Conservation (phyloP, 345 rosid genomes). For the Aegle marmelos region DNA sequence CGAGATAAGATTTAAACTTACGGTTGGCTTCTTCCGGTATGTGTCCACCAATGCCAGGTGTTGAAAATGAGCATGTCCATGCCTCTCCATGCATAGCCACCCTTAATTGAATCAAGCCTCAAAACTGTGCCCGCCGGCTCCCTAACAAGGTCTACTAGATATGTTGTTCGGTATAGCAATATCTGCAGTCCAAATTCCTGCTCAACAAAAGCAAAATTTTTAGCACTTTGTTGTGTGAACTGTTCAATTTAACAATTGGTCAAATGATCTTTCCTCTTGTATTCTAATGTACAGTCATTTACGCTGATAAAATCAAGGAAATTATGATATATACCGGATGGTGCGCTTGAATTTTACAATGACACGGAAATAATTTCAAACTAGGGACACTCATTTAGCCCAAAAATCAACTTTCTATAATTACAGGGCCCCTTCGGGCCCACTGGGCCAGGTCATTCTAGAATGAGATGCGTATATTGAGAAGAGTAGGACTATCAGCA, state of each 20-base stretch:
- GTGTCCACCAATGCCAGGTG: constrained; percentile 98
- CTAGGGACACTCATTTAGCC: too few relatives aligned
- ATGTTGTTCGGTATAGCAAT: constrained; percentile 55
- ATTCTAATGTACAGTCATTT: too few relatives aligned
- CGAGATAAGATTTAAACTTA: constrained; percentile 18
- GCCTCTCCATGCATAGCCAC: constrained; percentile 71
- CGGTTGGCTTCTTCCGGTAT: constrained; percentile 68
- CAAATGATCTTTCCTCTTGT: background rate
- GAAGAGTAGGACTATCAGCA: too few relatives aligned
- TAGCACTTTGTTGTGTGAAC: too few relatives aligned
- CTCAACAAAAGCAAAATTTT: background rate
- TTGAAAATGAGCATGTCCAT: constrained; percentile 87
- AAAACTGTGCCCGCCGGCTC: constrained; percentile 48
- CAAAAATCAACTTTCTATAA: too few relatives aligned
- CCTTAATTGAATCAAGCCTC: constrained; percentile 67
- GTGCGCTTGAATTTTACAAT: too few relatives aligned
- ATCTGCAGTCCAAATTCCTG: constrained; percentile 69
- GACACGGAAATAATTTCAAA: too few relatives aligned
- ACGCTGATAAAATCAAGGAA: too few relatives aligned
- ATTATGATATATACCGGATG: too few relatives aligned
- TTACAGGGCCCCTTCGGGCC: too few relatives aligned
- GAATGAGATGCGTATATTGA: too few relatives aligned
- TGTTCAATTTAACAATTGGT: background rate
- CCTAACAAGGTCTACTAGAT: constrained; percentile 56
- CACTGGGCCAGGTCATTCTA: too few relatives aligned